Percentiles rank a stretch among this genome's conserved stretches.
These are phyloP conservation scores for Candida montana DNA, from an alignment of 805 yeast genomes.

Conservation along the genomic window DNA sequence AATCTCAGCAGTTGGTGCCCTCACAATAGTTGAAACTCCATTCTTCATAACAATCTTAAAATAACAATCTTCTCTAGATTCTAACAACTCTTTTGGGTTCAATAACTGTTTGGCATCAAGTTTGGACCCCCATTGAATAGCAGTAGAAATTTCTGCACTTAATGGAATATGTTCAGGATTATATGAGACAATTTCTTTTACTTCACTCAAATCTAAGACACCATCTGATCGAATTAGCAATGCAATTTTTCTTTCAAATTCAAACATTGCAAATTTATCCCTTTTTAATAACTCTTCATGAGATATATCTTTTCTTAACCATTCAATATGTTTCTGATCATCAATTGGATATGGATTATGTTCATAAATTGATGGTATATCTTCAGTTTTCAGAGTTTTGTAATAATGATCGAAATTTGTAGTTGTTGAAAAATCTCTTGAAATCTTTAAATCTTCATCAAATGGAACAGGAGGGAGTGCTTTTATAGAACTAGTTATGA, in stretches of 20 bases:
- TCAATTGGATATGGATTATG: conserved; percentile 53
- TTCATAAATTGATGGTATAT: conserved; percentile 35
- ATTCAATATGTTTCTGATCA: conserved; percentile 45
- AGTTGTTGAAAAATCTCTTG: conserved; percentile 21
- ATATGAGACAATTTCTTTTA: conserved; percentile 36
- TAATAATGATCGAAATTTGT: conserved; percentile 23
- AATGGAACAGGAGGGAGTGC: conserved; percentile 61
- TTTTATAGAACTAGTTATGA: conserved; percentile 47
- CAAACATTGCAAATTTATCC: conserved; percentile 59
- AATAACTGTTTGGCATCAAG: conserved; percentile 17
- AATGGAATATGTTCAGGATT: conserved; percentile 20
- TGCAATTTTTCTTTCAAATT: conserved; percentile 55
- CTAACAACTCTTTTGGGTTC: conserved; percentile 1
- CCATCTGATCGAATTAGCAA: conserved; percentile 54
- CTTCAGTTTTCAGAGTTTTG: conserved; percentile 9
- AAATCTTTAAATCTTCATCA: conserved; percentile 5
- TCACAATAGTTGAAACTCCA: conserved; percentile 43
- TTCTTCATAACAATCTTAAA: conserved; percentile 47
- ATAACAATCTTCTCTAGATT: conserved; percentile 35
- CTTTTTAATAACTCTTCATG: conserved; percentile 37
- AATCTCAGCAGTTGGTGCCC: conserved; percentile 44
- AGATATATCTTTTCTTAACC: conserved; percentile 45
- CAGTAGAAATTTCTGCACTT: conserved; percentile 26
- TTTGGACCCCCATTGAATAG: conserved; percentile 24
- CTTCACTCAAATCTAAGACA: conserved; percentile 52